Evolutionary conservation across 2,329 filamentous ascomycete genomes (phyloP).

Genomic region (Stenocarpella maydis): DNA sequence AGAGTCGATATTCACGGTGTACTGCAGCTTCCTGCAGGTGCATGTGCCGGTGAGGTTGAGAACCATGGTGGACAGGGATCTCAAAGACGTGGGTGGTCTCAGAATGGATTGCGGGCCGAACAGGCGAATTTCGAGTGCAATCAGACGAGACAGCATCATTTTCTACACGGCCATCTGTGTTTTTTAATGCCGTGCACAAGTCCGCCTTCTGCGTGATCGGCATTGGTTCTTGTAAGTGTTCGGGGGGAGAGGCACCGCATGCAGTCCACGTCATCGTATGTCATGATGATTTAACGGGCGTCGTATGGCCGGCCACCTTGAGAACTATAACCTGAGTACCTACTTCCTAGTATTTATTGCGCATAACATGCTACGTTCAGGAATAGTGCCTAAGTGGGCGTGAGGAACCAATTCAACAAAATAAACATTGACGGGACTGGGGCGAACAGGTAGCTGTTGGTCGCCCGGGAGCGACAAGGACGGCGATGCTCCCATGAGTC

Average conservation of each 20-base stretch:
- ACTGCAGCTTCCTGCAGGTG: constrained; percentile 40
- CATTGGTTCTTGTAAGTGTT: neutral
- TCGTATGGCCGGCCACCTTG: neutral
- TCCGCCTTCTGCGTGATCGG: neutral
- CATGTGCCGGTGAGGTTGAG: constrained; percentile 38
- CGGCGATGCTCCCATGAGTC: no score
- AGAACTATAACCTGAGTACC: no score
- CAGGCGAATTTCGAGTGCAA: neutral
- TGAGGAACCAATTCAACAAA: no score
- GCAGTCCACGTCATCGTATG: constrained; percentile 11
- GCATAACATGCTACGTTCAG: no score
- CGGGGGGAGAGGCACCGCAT: neutral
- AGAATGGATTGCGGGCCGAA: neutral
- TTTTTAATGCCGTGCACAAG: neutral
- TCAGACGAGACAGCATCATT: neutral
- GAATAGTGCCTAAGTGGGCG: no score
- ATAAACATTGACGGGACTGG: no score
- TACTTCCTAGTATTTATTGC: no score
- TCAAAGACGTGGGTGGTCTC: neutral
- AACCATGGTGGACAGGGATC: constrained; percentile 24
- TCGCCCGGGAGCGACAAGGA: no score
- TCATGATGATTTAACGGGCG: constrained; percentile 11
- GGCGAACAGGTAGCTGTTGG: no score
- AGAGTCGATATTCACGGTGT: constrained; percentile 41
- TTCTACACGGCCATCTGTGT: neutral